A percentile compares a stretch with the other conserved stretches of the same genome.
These are phyloP conservation scores for Russula brevipes DNA, from an alignment of 768 basidiomycete genomes.

Conservation along the genomic window DNA sequence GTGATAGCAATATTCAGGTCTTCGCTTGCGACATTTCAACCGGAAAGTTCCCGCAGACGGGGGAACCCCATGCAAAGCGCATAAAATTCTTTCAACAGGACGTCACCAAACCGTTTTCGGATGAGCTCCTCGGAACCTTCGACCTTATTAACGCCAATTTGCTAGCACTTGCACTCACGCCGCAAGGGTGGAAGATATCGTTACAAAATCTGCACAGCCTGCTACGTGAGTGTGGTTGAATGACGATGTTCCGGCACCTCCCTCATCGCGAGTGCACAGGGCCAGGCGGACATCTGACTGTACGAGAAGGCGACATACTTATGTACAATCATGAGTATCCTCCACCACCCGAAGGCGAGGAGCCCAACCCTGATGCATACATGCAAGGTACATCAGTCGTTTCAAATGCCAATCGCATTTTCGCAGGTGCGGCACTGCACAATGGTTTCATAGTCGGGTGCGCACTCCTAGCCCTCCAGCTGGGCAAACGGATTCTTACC, in stretches of 20 bases:
- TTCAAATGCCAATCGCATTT: neutral
- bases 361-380: neutral
- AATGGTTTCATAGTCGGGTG: neutral
- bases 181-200: neutral
- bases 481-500: neutral
- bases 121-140: constrained; percentile 9
- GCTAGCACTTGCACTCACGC: neutral
- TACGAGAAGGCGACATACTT: constrained; percentile 1
- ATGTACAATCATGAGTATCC: neutral
- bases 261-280: neutral
- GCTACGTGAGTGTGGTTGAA: neutral
- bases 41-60: neutral
- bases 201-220: neutral
- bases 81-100: constrained; percentile 6
- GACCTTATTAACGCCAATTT: constrained; percentile 1
- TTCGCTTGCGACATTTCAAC: constrained; percentile 11
- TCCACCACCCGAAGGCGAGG: neutral
- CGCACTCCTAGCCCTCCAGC: neutral
- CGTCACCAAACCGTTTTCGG: neutral
- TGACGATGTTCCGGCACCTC: neutral
- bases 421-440: neutral
- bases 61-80: neutral
- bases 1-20: constrained; percentile 4
- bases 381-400: neutral
- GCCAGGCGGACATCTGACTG: constrained; percentile 3